These are phyloP conservation scores for Escallonia herrerae DNA, from an alignment of 129 eudicot species.

Conservation along the genomic window DNA sequence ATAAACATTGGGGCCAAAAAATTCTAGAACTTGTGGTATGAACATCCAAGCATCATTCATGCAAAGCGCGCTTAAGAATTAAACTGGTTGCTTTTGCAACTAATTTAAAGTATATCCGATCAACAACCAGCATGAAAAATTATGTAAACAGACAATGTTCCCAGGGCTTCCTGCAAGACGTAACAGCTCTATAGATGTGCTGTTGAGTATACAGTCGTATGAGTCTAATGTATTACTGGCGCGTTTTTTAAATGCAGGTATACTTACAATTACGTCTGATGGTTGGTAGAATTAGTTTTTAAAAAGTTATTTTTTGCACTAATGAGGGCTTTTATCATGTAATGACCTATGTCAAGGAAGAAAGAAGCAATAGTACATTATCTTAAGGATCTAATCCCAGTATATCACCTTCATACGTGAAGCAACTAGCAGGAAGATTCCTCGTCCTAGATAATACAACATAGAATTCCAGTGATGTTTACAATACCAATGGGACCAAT, in stretches of 20 bases:
- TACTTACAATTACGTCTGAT: no score
- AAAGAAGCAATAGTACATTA: not conserved
- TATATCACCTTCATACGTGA: not conserved
- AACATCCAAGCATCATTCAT: not conserved
- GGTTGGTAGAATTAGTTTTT: no score
- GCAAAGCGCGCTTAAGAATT: not conserved
- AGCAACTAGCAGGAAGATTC: not conserved
- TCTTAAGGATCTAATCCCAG: not conserved
- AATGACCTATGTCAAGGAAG: not conserved
- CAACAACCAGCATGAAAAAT: no score
- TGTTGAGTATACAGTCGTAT: no score
- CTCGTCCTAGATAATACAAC: not conserved
- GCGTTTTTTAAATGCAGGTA: no score
- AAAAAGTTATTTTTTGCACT: no score
- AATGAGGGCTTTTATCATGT: no score
- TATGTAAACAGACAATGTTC: no score
- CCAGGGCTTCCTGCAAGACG: no score
- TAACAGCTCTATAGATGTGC: no score
- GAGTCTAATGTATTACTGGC: no score
- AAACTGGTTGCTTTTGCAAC: not conserved
- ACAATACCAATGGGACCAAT: not conserved
- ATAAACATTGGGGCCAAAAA: conserved; percentile 1
- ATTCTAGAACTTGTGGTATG: not conserved
- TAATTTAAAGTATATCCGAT: no score
- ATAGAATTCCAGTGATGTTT: not conserved